phyloP scores from a whole-genome alignment of 345 rosid genomes.

The Salix viminalis region DNA sequence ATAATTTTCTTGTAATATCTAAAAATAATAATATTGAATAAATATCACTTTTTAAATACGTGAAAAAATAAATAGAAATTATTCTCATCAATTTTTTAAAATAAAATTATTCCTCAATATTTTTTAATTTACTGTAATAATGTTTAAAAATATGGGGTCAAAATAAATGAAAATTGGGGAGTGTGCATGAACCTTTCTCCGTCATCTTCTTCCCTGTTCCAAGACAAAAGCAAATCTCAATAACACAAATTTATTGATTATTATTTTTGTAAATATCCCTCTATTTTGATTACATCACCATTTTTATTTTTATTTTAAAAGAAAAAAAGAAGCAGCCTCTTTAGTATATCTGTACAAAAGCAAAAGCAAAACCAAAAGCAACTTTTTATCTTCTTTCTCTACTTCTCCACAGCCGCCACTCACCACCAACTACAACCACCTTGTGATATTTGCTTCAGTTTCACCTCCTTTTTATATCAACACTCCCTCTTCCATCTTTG shows the following conservation, averaged over 20 bases:
- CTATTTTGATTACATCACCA: background rate
- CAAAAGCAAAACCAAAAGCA: background rate
- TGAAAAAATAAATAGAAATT: too few relatives aligned
- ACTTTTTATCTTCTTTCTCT: background rate
- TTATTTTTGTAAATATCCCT: background rate
- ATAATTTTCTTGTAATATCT: too few relatives aligned
- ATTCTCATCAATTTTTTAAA: too few relatives aligned
- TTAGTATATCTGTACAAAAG: background rate
- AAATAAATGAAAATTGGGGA: background rate
- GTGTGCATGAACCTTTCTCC: slow-evolving; percentile 36
- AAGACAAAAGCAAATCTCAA: background rate
- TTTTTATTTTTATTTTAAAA: too few relatives aligned
- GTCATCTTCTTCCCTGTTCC: background rate
- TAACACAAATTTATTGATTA: background rate
- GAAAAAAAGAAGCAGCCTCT: background rate
- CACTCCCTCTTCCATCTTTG: background rate
- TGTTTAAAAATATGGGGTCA: background rate
- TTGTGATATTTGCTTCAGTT: background rate
- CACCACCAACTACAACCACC: background rate
- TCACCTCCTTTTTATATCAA: background rate
- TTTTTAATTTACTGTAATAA: too few relatives aligned
- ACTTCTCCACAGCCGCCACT: background rate
- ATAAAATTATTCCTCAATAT: too few relatives aligned
- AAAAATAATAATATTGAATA: too few relatives aligned
- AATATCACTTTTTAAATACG: too few relatives aligned